These are phyloP conservation scores for Pseudogymnoascus sp. DNA, from an alignment of 2,329 filamentous ascomycete species.

Conservation along the genomic window DNA sequence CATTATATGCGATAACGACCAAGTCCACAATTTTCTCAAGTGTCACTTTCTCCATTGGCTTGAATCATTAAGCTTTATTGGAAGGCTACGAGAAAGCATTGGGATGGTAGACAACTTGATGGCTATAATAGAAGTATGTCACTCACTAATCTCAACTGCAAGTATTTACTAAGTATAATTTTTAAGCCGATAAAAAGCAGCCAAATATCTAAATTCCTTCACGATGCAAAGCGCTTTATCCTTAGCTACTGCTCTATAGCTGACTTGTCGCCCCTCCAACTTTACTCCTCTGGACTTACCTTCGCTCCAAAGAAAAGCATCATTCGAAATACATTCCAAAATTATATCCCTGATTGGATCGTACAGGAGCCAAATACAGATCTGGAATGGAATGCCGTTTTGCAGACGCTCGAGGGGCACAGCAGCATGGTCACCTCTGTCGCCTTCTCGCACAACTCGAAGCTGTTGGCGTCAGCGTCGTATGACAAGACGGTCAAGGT, in stretches of 20 bases:
- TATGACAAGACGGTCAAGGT: too few relatives aligned
- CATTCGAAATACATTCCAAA: background rate
- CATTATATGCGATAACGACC: conserved; percentile 24
- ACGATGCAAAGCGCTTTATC: conserved; percentile 18
- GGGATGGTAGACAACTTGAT: background rate
- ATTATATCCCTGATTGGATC: conserved; percentile 9
- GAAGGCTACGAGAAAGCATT: conserved; percentile 5
- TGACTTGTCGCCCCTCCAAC: conserved; percentile 17
- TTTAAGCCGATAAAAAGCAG: background rate
- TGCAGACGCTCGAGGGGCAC: conserved; percentile 13
- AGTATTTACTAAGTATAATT: background rate
- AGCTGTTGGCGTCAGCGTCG: too few relatives aligned
- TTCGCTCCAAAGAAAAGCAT: conserved; percentile 11
- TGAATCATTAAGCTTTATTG: conserved; percentile 13
- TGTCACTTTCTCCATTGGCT: conserved; percentile 33
- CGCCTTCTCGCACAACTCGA: too few relatives aligned
- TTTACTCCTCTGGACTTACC: conserved; percentile 15
- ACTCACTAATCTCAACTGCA: background rate
- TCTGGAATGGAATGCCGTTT: background rate
- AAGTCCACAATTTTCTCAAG: conserved; percentile 31
- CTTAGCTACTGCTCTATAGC: conserved; percentile 10
- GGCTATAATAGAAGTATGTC: background rate
- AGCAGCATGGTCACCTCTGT: too few relatives aligned
- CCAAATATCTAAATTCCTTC: conserved; percentile 4
- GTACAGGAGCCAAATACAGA: background rate